Conservation (phyloP, 805 yeast species). For the Metschnikowia dekortorum region DNA sequence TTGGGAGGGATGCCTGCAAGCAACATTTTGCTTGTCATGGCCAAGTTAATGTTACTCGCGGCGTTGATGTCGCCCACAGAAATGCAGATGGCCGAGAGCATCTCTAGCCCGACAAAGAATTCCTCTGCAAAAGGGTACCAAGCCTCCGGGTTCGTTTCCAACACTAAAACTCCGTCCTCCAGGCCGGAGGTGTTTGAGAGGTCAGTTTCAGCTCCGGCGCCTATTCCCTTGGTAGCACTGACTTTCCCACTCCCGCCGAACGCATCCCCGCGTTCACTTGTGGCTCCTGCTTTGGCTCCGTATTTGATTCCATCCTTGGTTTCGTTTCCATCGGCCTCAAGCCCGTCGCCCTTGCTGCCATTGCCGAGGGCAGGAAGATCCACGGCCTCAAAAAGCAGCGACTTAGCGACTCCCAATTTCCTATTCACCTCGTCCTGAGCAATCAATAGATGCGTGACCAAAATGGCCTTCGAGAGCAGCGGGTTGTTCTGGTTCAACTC, state of each 20-base stretch:
- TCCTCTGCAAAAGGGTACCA: constrained; percentile 79
- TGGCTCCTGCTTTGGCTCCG: too few species aligned
- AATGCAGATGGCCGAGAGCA: constrained; percentile 66
- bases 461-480: constrained; percentile 48
- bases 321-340: not conserved
- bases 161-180: constrained; percentile 9
- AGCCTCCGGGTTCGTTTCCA: constrained; percentile 41
- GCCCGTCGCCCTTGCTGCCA: too few species aligned
- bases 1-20: constrained; percentile 63
- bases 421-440: constrained; percentile 63
- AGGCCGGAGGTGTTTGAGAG: not conserved
- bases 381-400: constrained; percentile 6
- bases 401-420: constrained; percentile 25
- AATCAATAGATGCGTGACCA: constrained; percentile 57
- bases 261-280: not conserved
- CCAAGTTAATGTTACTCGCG: constrained; percentile 57
- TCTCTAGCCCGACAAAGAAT: constrained; percentile 70
- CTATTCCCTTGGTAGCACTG: not conserved
- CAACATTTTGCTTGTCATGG: constrained; percentile 70
- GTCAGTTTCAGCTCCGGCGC: too few species aligned
- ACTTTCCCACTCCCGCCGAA: not conserved
- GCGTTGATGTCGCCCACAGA: constrained; percentile 61
- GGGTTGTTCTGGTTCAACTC: constrained; percentile 48
- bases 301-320: not conserved
- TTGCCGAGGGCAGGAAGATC: not conserved